Evolutionary conservation across 2,329 filamentous ascomycete species (phyloP).

Genomic region (Volutella citrinella): DNA sequence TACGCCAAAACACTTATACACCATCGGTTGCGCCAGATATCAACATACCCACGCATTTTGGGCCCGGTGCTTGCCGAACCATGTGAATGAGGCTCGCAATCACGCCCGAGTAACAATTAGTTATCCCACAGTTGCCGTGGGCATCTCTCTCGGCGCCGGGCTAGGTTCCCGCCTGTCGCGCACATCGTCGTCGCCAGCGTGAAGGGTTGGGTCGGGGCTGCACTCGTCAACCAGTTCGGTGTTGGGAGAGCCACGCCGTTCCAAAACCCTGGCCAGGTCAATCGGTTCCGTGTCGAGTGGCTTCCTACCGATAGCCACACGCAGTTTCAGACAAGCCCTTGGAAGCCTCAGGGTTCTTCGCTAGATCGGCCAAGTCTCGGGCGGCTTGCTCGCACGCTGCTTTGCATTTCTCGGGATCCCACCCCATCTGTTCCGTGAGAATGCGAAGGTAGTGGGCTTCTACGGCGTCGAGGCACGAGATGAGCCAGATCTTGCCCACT

Average conservation of each 20-base stretch:
- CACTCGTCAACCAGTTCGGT: slow-evolving; percentile 17
- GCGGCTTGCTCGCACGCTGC: slow-evolving; percentile 45
- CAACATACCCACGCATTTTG: no score
- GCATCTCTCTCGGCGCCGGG: no score
- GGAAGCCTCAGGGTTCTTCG: slow-evolving; percentile 42
- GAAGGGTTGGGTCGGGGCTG: slow-evolving; percentile 23
- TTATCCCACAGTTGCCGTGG: no score
- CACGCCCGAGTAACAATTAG: no score
- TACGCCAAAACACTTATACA: no score
- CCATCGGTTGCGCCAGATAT: no score
- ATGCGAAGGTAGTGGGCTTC: slow-evolving; percentile 48
- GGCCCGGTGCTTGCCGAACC: no score
- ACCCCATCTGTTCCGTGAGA: slow-evolving; percentile 51
- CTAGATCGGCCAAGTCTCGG: slow-evolving; percentile 46
- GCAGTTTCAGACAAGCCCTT: slow-evolving; percentile 46
- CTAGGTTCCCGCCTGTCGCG: no score
- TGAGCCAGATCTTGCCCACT: slow-evolving; percentile 53
- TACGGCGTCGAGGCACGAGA: slow-evolving; percentile 48
- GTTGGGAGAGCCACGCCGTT: slow-evolving; percentile 15
- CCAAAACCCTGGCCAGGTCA: slow-evolving; percentile 15
- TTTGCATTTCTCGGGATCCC: slow-evolving; percentile 48
- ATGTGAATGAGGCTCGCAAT: no score
- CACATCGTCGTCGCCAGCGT: slow-evolving; percentile 18
- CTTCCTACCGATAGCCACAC: slow-evolving; percentile 49
- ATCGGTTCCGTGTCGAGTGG: slow-evolving; percentile 32